phyloP scores from a whole-genome alignment of 2,329 filamentous ascomycete species.

The Tolypocladium endophyticum region DNA sequence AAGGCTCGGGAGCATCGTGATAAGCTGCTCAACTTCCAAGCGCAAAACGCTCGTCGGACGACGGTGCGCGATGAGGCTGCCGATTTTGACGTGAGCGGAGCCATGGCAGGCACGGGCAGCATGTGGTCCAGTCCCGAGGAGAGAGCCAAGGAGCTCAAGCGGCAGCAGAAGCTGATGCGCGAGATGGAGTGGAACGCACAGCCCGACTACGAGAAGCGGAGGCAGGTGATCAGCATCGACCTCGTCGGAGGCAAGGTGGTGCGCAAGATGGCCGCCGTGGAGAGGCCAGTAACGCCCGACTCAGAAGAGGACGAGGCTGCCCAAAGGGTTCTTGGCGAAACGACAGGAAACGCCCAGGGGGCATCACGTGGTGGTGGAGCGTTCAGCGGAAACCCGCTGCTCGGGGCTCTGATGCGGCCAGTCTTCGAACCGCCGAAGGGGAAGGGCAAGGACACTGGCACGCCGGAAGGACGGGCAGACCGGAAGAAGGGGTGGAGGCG shows the following conservation, averaged over 20 bases:
- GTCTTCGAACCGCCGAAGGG: slow-evolving; percentile 41
- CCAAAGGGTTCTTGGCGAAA: slow-evolving; percentile 21
- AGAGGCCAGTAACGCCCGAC: slow-evolving; percentile 45
- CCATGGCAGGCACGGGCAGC: slow-evolving; percentile 32
- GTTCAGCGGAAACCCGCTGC: slow-evolving; percentile 59
- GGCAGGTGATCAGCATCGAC: slow-evolving; percentile 77
- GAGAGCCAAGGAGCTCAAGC: slow-evolving; percentile 70
- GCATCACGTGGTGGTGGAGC: slow-evolving; percentile 33
- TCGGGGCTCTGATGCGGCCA: slow-evolving; percentile 55
- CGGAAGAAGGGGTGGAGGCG: slow-evolving; percentile 41
- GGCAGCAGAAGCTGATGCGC: slow-evolving; percentile 71
- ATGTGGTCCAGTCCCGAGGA: slow-evolving; percentile 83
- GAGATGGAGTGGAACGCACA: slow-evolving; percentile 80
- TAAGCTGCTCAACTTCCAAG: slow-evolving; percentile 70
- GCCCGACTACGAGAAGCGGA: slow-evolving; percentile 83
- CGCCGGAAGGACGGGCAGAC: slow-evolving; percentile 28
- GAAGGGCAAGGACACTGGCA: slow-evolving; percentile 28
- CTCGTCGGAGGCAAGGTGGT: slow-evolving; percentile 69
- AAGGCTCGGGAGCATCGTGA: slow-evolving; percentile 72
- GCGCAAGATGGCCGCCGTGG: slow-evolving; percentile 55
- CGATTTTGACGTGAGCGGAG: slow-evolving; percentile 44
- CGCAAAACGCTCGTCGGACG: slow-evolving; percentile 74
- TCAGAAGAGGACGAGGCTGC: slow-evolving; percentile 25
- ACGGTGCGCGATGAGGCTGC: slow-evolving; percentile 77
- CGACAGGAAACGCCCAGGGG: slow-evolving; percentile 18